Evolutionary conservation across 306 rosid species (phyloP).

Genomic region (Boehmeria nivea): DNA sequence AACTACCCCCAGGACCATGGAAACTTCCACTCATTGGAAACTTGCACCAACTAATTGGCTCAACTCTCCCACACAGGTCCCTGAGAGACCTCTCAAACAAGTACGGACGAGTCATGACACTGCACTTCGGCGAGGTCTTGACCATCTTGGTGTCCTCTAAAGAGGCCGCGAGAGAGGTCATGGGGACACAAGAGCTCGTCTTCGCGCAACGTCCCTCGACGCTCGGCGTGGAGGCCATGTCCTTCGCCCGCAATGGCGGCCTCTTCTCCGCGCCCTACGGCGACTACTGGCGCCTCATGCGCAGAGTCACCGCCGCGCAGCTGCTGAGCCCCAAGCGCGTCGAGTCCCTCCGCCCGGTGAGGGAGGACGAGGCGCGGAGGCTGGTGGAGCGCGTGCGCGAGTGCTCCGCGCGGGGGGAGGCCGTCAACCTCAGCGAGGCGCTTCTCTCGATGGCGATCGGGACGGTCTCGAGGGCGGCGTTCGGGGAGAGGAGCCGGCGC

Average conservation of each 20-base stretch:
- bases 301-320: conserved; percentile 24
- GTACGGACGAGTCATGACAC: conserved; percentile 30
- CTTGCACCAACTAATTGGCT: conserved; percentile 3
- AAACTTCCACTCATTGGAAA: conserved; percentile 6
- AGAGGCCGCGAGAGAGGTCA: conserved; percentile 23
- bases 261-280: conserved; percentile 12
- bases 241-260: not conserved
- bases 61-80: conserved; percentile 9
- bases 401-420: too few relatives aligned
- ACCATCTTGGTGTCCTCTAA: conserved; percentile 18
- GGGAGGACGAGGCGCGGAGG: conserved; percentile 9
- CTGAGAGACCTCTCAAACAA: conserved; percentile 12
- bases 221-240: not conserved
- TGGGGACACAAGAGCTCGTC: conserved; percentile 23
- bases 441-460: not conserved
- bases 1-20: conserved; percentile 2
- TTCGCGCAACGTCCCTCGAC: conserved; percentile 24
- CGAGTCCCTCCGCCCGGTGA: not conserved
- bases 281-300: conserved; percentile 20
- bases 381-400: conserved; percentile 1
- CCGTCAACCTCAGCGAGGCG: not conserved
- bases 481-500: not conserved
- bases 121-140: conserved; percentile 9
- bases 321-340: conserved; percentile 22
- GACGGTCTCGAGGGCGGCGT: not conserved